phyloP scores from a whole-genome alignment of 2,329 filamentous ascomycete genomes.

The Penicillium polonicum region DNA sequence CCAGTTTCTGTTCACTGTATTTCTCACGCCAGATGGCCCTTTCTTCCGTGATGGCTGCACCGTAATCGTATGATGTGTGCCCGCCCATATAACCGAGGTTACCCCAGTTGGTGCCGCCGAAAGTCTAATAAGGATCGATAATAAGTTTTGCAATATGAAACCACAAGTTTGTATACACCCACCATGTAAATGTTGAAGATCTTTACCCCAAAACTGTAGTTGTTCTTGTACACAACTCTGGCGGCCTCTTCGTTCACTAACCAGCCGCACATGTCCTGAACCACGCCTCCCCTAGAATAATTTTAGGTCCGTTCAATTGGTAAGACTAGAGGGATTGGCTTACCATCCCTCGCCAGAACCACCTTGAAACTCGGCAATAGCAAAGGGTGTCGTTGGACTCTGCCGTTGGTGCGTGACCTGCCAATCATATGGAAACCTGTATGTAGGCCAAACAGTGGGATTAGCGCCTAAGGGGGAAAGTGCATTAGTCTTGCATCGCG shows the following conservation, averaged over 20 bases:
- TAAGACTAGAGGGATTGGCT: not conserved
- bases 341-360: slow-evolving; percentile 22
- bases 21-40: slow-evolving; percentile 68
- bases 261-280: slow-evolving; percentile 13
- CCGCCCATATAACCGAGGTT: slow-evolving; percentile 68
- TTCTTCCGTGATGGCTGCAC: slow-evolving; percentile 64
- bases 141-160: slow-evolving; percentile 66
- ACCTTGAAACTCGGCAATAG: slow-evolving; percentile 29
- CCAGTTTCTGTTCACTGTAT: slow-evolving; percentile 71
- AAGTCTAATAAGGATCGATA: slow-evolving; percentile 46
- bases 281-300: slow-evolving; percentile 7
- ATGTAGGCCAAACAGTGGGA: slow-evolving; percentile 25
- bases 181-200: slow-evolving; percentile 75
- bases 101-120: slow-evolving; percentile 78
- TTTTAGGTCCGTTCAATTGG: not conserved
- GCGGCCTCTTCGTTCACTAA: slow-evolving; percentile 17
- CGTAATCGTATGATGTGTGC: slow-evolving; percentile 61
- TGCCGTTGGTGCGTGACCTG: slow-evolving; percentile 21
- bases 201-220: slow-evolving; percentile 62
- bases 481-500: fast-evolving
- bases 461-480: not conserved
- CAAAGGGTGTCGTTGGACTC: slow-evolving; percentile 26
- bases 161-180: slow-evolving; percentile 33
- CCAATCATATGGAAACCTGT: slow-evolving; percentile 22
- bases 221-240: slow-evolving; percentile 73